phyloP scores from a whole-genome alignment of 164 flowering plant genomes.

The Buxus sempervirens region DNA sequence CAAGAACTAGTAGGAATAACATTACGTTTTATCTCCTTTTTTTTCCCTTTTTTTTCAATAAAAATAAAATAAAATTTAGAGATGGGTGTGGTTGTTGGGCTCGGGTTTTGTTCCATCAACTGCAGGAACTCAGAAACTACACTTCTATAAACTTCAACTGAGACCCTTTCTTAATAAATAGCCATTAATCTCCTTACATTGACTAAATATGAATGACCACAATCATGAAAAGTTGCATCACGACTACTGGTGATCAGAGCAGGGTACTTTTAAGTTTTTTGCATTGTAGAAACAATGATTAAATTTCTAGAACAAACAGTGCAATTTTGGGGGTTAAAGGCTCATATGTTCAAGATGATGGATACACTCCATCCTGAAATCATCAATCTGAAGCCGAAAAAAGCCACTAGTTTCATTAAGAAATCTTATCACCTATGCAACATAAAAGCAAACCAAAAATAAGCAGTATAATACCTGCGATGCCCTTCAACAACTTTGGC shows the following conservation, averaged over 20 bases:
- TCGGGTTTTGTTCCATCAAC: too few relatives aligned
- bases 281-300: neutral
- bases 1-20: too few relatives aligned
- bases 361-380: neutral
- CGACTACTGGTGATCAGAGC: neutral
- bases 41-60: too few relatives aligned
- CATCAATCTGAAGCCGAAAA: neutral
- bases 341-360: constrained; percentile 68
- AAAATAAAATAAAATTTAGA: too few relatives aligned
- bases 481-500: constrained; percentile 99
- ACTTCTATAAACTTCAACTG: too few relatives aligned
- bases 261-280: neutral
- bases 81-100: too few relatives aligned
- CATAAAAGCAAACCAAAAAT: neutral
- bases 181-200: too few relatives aligned
- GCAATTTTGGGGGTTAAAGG: constrained; percentile 47
- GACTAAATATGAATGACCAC: neutral
- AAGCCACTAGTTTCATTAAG: neutral
- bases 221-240: constrained; percentile 1
- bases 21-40: too few relatives aligned
- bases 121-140: too few relatives aligned
- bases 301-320: constrained; percentile 38
- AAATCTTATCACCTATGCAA: neutral
- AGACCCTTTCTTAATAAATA: too few relatives aligned
- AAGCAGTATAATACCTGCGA: constrained; percentile 56